Base-by-base conservation (phyloP, 768 basidiomycete genomes). In the Mycena metata region DNA sequence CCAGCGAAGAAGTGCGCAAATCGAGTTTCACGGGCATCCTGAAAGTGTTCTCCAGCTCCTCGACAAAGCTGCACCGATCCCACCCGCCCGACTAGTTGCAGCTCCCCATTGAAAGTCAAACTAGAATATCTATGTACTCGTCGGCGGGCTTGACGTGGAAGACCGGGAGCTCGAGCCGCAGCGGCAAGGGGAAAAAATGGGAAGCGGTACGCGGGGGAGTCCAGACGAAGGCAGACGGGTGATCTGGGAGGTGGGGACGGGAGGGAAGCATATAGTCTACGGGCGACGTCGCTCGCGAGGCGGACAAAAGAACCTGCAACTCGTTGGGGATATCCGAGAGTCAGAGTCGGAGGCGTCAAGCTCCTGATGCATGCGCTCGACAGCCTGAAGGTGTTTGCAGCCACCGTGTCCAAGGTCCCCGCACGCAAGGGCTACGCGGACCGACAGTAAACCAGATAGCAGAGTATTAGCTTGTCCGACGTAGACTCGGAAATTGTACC, bases 21-120 rank as follows among this genome's bases (percentile, higher is more conserved):
- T 91, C 87, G 24, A 92, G 79, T 73, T 89, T 90, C 19, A 91
- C 89, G 0, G 93, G 92, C 0, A 91, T 92, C 67, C 87, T 84
- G 82, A 94, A 58, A 16, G 47, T 56, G 59, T 83, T 90, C 80
- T 94, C 93, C 23, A 94, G 80, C 77, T 95, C 89, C 76, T 93
- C 92, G 5, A 94, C 90, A 74, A 95, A 95, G 77, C 92, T 94
- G 13, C 78, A 82, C 15, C 92, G 81, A 73, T 92, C 89, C 1
- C 89, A 90, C 1, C 74, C 91, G 36, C 91, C 90, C 8, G 88
- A 90, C 71, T 92, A 89, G 60, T 91, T 85, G 80, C 56, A 95
- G 78, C 76, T 94, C 93, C 46, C 90, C 91, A 0, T 93, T 95
- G n/a, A 74, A 95, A 95, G 74, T 95, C 93, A 68, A 95, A 95